Evolutionary conservation across 2,329 filamentous ascomycete species (phyloP).

Genomic region (Colletotrichum nymphaeae): DNA sequence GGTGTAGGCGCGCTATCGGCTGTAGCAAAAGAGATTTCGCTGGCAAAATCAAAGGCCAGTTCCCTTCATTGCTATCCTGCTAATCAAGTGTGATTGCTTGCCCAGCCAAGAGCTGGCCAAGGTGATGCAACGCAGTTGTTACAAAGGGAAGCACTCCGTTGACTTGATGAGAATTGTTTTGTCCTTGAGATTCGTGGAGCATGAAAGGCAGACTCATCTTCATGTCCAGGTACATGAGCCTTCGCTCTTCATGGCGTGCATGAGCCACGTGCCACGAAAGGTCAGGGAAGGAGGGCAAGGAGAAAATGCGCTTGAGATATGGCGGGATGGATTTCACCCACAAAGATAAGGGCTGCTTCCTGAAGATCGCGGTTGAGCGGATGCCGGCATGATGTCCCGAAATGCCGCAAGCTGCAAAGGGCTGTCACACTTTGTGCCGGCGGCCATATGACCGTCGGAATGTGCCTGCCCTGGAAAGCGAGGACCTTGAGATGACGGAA

Average conservation of each 20-base stretch:
- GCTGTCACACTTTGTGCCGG: not conserved
- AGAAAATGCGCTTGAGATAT: not conserved
- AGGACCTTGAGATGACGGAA: not conserved
- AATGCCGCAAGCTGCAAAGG: not conserved
- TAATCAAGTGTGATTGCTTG: not conserved
- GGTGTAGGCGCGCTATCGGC: not conserved
- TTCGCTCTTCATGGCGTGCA: slow-evolving; percentile 6
- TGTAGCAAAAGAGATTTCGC: not conserved
- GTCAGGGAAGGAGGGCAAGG: not conserved
- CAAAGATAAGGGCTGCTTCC: not conserved
- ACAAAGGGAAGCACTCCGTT: not conserved
- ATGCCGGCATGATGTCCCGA: slow-evolving; percentile 1
- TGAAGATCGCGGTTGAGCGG: not conserved
- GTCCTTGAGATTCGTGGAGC: not conserved
- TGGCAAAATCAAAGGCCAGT: not conserved
- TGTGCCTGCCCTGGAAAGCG: not conserved
- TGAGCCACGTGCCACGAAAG: not conserved
- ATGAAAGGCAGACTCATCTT: not conserved
- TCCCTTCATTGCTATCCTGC: not conserved
- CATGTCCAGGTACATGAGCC: not conserved
- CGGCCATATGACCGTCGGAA: not conserved
- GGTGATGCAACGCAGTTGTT: not conserved
- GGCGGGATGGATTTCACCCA: not conserved
- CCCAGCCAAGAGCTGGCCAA: not conserved
- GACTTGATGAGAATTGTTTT: not conserved